Base-by-base conservation (phyloP, 2,329 filamentous ascomycete species). In the Aspergillus niger region DNA sequence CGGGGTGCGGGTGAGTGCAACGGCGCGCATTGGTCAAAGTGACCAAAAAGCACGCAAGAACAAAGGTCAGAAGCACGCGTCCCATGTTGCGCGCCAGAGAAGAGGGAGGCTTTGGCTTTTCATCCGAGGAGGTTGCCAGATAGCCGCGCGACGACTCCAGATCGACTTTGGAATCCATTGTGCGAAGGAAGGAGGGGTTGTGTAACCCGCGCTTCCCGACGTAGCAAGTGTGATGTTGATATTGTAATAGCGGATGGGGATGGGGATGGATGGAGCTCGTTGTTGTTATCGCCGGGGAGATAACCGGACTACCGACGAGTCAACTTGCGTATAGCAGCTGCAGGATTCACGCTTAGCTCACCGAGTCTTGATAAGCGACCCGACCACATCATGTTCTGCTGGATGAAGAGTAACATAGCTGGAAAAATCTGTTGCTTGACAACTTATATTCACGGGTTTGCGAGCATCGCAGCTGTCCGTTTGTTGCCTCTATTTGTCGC, bases 1-100 rank as follows among this genome's bases (percentile, higher is more conserved):
- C 70, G 15, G 64, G 73, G 24, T 49, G 62, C 28, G 43, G 26
- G 6, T 20, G 51, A 26, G 52, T 57, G 8, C 52, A 52, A 41
- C 53, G 55, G 30, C 57, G 57, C 28, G 49, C 13, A 48, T 38
- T 59, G 17, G 36, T 61, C 8, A 54, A 20, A n/a, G 54, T 22
- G 24, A 61, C 44, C 38, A 61, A n/a, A 10, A 59, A 22, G 47
- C 60, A 55, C 26, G 57, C 49, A n/a, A 63, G 17, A n/a, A 60
- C 30, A 11, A 64, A 7, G 8, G 38, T 60, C 20, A 60, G 26
- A 22, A 41, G 32, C 53, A 55, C 17, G 8, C 39, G 41, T 15
- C 53, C 43, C 53, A 44, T 55, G 24, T 55, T 55, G 39, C 53
- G 53, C 13, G 53, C 39, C 24, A 20, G 26, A 43, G 32, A 32